Conservation (phyloP, 2,329 filamentous ascomycete species). For the Fusarium globosum region DNA sequence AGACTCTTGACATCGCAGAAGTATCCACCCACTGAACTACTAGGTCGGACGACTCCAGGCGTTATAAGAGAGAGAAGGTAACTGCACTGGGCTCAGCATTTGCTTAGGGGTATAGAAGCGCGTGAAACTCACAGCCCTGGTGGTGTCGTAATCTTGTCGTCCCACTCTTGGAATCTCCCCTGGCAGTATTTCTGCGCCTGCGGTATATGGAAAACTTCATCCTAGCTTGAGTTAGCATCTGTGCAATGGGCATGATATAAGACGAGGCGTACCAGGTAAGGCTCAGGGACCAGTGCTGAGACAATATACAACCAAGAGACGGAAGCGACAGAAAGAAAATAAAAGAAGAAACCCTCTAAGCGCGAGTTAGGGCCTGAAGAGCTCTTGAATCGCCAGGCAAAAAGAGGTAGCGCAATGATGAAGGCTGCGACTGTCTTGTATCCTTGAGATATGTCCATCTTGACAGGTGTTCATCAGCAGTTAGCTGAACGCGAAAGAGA, state of each 20-base stretch:
- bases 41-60: conserved; percentile 35
- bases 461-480: conserved; percentile 42
- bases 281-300: conserved; percentile 57
- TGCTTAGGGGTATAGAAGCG: neutral
- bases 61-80: conserved; percentile 58
- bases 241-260: too few species aligned
- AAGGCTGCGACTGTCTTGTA: conserved; percentile 30
- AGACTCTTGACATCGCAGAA: conserved; percentile 52
- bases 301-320: conserved; percentile 41
- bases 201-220: conserved; percentile 89
- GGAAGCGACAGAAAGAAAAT: conserved; percentile 29
- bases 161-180: conserved; percentile 81
- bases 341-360: conserved; percentile 22
- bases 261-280: conserved; percentile 62
- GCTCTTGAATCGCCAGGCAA: conserved; percentile 11
- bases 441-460: conserved; percentile 34
- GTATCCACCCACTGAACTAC: conserved; percentile 23
- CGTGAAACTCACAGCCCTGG: conserved; percentile 75
- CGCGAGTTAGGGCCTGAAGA: neutral
- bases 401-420: conserved; percentile 20
- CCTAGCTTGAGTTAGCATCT: conserved; percentile 61
- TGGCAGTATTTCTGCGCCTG: conserved; percentile 90
- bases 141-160: conserved; percentile 97
- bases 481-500: neutral
- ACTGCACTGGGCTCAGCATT: conserved; percentile 45